Base-by-base conservation (phyloP, 345 rosid species). In the Corchorus olitorius region DNA sequence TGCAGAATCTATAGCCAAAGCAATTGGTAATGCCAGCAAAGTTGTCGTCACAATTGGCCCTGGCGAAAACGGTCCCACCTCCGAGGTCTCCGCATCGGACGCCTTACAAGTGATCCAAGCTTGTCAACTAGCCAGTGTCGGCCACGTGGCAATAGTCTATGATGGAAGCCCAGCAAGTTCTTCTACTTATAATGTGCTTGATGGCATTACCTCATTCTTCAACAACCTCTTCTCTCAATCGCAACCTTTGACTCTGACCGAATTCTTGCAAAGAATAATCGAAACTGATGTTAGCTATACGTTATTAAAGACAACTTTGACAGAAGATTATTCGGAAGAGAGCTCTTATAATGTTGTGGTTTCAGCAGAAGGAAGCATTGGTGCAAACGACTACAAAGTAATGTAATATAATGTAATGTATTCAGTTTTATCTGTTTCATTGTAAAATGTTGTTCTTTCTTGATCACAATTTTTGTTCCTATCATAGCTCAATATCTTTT, bases 11-110 rank as follows among this genome's bases (percentile, higher is more conserved):
- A 92, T 93, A 54, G 98, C 98, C 49, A 96, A 89, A 80, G 97
- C 99, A n/a, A 96, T 96, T 37, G 99, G 99, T 19, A 93, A 96
- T 74, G 98, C 98, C 20, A 86, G 94, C 85, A 96, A 96, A 80
- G 94, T 89, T 20, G 98, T 89, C 8, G 91, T 96, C 72, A 96
- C 97, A 0, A 81, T 96, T 8, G 93, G 98, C 39, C 86, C 91
- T 0, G 56, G 80, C 6, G 99, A 96, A 76, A 87, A 89, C 48
- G 98, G 97, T 39, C 94, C 99, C 8, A 65, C 85, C 20, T 62
- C 88, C 0, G 88, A 41, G 77, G 94, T 93, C 80, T 88, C 97
- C 33, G 52, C 91, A 53, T 70, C 86, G 10, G 98, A 93, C 73
- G 98, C 99, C 8, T 77, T 93, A 37, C 88, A 86, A 60, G 97